Conservation (phyloP, 2,329 filamentous ascomycete species). For the Penicillium concentricum region DNA sequence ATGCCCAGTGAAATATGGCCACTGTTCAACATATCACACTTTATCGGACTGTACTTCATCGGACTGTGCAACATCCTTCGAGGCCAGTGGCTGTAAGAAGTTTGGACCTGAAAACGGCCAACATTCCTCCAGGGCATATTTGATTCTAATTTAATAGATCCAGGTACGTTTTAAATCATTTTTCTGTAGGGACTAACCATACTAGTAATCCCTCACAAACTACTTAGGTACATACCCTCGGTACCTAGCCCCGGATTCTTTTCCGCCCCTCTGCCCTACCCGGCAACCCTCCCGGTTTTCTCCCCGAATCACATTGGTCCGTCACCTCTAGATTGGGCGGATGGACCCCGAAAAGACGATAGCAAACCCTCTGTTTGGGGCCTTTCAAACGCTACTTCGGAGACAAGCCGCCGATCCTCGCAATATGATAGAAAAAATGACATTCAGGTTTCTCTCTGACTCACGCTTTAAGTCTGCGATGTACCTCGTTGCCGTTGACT, state of each 20-base stretch:
- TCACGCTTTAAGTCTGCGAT: conserved; percentile 10
- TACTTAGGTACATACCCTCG: background rate
- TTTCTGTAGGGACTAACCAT: background rate
- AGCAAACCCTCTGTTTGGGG: background rate
- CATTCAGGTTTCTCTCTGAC: conserved; percentile 10
- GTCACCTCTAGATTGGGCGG: background rate
- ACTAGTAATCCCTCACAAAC: too few species aligned
- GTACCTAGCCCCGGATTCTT: conserved; percentile 19
- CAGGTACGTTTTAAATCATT: background rate
- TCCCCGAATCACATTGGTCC: conserved; percentile 10
- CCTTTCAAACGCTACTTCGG: background rate
- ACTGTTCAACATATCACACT: background rate
- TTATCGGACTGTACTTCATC: background rate
- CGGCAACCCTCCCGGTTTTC: conserved; percentile 11
- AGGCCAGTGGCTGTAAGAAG: background rate
- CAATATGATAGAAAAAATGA: background rate
- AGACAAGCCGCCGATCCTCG: background rate
- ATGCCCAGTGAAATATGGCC: background rate
- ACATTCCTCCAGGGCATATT: background rate
- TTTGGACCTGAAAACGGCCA: background rate
- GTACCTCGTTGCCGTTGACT: background rate
- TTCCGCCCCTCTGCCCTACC: conserved; percentile 15
- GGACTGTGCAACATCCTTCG: background rate
- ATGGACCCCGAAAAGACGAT: conserved; percentile 5
- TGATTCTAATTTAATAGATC: background rate